A percentile compares a stretch with the other conserved stretches of the same genome.
phyloP scores from a whole-genome alignment of 148 eudicot genomes.

The Camellia japonica region DNA sequence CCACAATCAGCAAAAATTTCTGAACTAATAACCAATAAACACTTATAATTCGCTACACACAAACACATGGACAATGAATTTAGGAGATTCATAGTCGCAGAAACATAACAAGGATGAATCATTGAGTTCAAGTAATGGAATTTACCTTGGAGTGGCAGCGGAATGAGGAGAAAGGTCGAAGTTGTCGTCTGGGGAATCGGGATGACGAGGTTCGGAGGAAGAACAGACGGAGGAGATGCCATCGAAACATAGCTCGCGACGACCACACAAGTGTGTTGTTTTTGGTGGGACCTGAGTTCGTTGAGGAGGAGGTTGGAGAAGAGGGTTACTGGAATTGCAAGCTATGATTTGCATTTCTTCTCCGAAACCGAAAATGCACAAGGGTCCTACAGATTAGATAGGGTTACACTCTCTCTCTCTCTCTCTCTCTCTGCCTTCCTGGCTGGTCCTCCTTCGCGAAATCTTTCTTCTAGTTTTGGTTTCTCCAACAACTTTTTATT shows the following conservation, averaged over 20 bases:
- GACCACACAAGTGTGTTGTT: constrained; percentile 30
- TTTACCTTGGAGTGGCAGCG: constrained; percentile 29
- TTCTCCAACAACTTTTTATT: no score
- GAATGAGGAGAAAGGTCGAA: constrained; percentile 24
- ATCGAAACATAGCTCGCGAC: constrained; percentile 72
- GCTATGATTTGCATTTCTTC: constrained; percentile 30
- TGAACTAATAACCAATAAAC: no score
- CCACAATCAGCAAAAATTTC: no score
- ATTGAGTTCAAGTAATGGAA: background rate
- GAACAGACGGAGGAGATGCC: constrained; percentile 46
- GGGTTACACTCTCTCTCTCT: background rate
- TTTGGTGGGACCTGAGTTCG: background rate
- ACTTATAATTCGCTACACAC: background rate
- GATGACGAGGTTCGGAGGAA: background rate
- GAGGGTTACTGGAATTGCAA: constrained; percentile 18
- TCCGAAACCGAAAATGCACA: background rate
- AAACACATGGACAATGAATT: background rate
- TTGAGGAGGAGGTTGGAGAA: constrained; percentile 11
- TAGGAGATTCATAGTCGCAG: background rate
- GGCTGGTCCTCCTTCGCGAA: no score
- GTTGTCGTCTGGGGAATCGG: background rate
- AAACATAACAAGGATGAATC: background rate
- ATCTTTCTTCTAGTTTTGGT: no score
- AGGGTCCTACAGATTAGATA: background rate
- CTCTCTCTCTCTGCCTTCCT: background rate